Evolutionary conservation across 345 rosid genomes (phyloP).

Genomic region (Populus ilicifolia): DNA sequence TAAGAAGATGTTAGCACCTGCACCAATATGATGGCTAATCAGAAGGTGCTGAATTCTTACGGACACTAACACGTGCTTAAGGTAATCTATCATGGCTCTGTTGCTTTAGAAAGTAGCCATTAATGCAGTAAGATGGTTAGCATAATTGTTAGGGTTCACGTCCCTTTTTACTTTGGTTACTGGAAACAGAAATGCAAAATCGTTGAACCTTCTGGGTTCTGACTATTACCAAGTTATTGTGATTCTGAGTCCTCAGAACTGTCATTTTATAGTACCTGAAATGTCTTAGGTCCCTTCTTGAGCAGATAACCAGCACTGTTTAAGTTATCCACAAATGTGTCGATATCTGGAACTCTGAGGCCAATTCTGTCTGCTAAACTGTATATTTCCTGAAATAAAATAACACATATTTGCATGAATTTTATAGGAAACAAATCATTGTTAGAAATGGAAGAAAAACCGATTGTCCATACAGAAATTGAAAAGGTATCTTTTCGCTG

Average conservation of each 20-base stretch:
- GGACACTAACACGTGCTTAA: background rate
- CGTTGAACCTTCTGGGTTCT: background rate
- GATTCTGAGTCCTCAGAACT: background rate
- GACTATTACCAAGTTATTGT: background rate
- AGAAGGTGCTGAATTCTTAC: background rate
- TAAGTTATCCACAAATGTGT: constrained; percentile 80
- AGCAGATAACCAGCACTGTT: constrained; percentile 84
- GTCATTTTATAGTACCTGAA: constrained; percentile 53
- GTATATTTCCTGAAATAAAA: constrained; percentile 73
- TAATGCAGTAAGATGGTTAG: background rate
- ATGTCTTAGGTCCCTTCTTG: constrained; percentile 90
- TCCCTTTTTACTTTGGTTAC: background rate
- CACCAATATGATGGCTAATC: constrained; percentile 11
- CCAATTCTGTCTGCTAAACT: constrained; percentile 90
- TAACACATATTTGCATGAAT: background rate
- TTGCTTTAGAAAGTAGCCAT: background rate
- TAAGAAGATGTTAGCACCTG: constrained; percentile 84
- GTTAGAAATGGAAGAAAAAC: too few relatives aligned
- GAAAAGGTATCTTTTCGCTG: constrained; percentile 89
- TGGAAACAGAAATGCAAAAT: background rate
- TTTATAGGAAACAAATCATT: too few relatives aligned
- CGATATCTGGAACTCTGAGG: constrained; percentile 86
- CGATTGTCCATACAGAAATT: too few relatives aligned
- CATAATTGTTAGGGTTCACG: background rate
- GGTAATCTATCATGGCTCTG: background rate